phyloP scores from a whole-genome alignment of 176 grass and related monocot genomes.

The Oryza glaberrima region DNA sequence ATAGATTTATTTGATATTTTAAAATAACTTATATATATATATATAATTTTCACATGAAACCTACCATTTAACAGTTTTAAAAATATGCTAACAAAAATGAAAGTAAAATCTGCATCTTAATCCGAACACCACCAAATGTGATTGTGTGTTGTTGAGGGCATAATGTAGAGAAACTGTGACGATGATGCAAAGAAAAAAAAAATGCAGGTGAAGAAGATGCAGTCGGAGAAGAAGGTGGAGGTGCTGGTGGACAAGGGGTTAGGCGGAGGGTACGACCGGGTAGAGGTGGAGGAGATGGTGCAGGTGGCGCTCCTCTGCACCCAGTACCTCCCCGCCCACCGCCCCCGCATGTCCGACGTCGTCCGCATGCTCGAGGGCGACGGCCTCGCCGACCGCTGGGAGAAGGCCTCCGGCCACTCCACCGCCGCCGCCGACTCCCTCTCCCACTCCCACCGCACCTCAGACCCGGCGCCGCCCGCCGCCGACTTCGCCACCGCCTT shows the following conservation, averaged over 20 bases:
- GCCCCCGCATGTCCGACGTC: conserved; percentile 93
- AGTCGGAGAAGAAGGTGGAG: conserved; percentile 91
- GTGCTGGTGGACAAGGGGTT: conserved; percentile 79
- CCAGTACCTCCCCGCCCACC: conserved; percentile 79
- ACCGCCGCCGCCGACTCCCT: neutral
- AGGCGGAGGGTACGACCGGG: conserved; percentile 59
- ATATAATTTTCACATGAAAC: no score
- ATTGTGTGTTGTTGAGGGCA: no score
- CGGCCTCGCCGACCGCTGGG: conserved; percentile 88
- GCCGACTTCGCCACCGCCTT: conserved; percentile 70
- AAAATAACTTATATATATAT: no score
- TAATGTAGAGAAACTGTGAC: no score
- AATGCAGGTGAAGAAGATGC: conserved; percentile 92
- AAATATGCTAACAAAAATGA: no score
- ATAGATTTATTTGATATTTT: no score
- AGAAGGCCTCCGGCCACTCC: conserved; percentile 47
- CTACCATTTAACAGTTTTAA: no score
- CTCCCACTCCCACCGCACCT: conserved; percentile 45
- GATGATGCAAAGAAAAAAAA: no score
- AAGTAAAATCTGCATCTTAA: no score
- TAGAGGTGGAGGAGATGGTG: conserved; percentile 95
- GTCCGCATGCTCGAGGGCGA: conserved; percentile 95
- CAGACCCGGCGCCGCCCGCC: conserved; percentile 34
- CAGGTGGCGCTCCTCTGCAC: conserved; percentile 90
- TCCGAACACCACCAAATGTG: no score